Conservation (phyloP, 345 rosid species). For the Kandelia obovata region DNA sequence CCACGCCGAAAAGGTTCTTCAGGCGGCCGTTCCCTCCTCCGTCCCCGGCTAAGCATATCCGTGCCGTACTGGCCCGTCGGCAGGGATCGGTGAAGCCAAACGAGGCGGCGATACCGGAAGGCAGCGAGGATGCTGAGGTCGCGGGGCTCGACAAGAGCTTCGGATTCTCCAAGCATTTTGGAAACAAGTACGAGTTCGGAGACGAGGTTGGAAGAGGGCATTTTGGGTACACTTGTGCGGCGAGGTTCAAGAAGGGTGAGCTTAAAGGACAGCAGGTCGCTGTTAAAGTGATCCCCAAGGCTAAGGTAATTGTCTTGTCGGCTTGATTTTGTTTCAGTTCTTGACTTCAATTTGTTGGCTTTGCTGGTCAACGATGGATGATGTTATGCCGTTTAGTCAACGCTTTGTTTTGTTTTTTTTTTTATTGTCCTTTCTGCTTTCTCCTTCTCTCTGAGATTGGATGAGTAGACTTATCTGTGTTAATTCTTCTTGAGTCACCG, state of each 20-base stretch:
- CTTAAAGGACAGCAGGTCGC: conserved; percentile 34
- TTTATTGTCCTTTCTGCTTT: background rate
- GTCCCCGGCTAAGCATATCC: conserved; percentile 93
- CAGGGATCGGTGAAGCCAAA: conserved; percentile 31
- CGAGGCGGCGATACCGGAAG: conserved; percentile 39
- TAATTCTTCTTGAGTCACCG: background rate
- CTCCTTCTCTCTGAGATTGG: background rate
- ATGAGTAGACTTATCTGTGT: background rate
- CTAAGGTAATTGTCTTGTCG: conserved; percentile 50
- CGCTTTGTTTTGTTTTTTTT: background rate
- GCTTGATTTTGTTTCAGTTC: conserved; percentile 2
- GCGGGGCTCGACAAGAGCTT: conserved; percentile 78
- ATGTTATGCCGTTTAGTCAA: conserved; percentile 1
- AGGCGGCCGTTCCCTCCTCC: conserved; percentile 85
- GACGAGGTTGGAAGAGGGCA: conserved; percentile 41
- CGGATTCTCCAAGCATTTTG: conserved; percentile 79
- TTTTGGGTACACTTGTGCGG: conserved; percentile 35
- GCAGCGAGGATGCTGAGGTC: conserved; percentile 38
- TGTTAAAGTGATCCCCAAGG: conserved; percentile 54
- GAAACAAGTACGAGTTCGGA: conserved; percentile 37
- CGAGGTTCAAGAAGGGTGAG: conserved; percentile 31
- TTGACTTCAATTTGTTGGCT: conserved; percentile 11
- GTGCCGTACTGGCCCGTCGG: conserved; percentile 68
- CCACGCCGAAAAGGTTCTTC: conserved; percentile 82
- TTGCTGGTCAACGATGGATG: conserved; percentile 6